phyloP scores from a whole-genome alignment of 208 protist species.

The Leishmania lainsoni region DNA sequence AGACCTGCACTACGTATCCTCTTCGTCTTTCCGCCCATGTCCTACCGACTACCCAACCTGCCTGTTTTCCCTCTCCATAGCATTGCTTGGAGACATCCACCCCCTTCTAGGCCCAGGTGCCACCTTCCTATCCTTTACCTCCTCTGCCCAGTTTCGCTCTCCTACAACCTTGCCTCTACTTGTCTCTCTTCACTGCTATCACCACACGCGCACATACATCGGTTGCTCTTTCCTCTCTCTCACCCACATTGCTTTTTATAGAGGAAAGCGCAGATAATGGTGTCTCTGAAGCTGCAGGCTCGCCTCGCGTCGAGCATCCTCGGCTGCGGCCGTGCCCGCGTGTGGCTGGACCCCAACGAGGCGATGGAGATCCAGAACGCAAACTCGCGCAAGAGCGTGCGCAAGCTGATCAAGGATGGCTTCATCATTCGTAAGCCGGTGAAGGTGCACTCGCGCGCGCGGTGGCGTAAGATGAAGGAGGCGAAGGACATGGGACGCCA shows the following conservation, averaged over 20 bases:
- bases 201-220: not conserved
- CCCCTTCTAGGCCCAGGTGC: not conserved
- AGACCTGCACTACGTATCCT: not conserved
- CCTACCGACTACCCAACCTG: not conserved
- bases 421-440: constrained; percentile 97
- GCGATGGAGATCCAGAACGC: constrained; percentile 96
- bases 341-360: constrained; percentile 99
- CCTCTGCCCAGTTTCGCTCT: not conserved
- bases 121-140: not conserved
- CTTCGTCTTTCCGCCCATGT: not conserved
- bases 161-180: not conserved
- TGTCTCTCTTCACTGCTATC: not conserved
- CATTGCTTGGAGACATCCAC: not conserved
- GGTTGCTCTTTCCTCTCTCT: not conserved
- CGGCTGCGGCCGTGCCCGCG: constrained; percentile 96
- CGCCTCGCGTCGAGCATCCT: constrained; percentile 97
- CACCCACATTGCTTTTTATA: no score
- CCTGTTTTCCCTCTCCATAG: not conserved
- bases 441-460: constrained; percentile 95
- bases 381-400: constrained; percentile 96
- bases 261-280: constrained; percentile 36
- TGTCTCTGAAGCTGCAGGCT: constrained; percentile 96
- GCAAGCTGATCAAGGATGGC: constrained; percentile 97
- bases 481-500: constrained; percentile 96
- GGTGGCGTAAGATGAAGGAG: constrained; percentile 85